Evolutionary conservation across 164 flowering plant genomes (phyloP).

Genomic region (Pachysandra terminalis): DNA sequence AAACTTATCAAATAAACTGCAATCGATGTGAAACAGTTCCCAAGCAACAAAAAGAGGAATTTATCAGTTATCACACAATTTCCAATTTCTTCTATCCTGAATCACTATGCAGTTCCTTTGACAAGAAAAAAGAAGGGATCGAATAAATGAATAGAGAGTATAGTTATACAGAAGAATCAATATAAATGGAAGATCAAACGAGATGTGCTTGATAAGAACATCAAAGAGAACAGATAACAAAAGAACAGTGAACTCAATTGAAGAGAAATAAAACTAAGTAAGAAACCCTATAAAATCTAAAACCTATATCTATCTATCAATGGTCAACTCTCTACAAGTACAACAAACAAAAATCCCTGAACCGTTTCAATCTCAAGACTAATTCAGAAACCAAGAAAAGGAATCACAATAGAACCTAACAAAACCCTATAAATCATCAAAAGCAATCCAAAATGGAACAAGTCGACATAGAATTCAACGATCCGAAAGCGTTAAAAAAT

Average conservation of each 20-base stretch:
- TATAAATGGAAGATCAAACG: background rate
- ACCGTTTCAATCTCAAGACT: background rate
- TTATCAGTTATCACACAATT: background rate
- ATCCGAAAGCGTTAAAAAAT: background rate
- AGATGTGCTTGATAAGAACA: no score
- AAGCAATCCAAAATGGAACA: background rate
- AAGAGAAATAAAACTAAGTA: no score
- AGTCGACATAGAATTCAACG: conserved; percentile 3
- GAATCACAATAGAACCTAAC: background rate
- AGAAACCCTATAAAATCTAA: no score
- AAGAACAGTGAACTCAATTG: no score
- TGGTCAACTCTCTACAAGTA: background rate
- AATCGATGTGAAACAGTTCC: background rate
- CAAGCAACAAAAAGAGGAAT: background rate
- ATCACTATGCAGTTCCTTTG: background rate
- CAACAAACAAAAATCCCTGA: background rate
- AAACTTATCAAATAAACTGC: background rate
- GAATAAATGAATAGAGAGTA: background rate
- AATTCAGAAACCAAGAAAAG: background rate
- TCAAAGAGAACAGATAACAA: no score
- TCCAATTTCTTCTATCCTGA: background rate
- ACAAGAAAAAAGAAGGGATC: background rate
- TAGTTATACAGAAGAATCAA: background rate
- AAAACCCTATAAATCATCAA: background rate
- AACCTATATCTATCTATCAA: no score